Percentiles rank a stretch among this genome's conserved stretches.
phyloP scores from a whole-genome alignment of 2,329 filamentous ascomycete species.

The Furcasterigmium furcatum region DNA sequence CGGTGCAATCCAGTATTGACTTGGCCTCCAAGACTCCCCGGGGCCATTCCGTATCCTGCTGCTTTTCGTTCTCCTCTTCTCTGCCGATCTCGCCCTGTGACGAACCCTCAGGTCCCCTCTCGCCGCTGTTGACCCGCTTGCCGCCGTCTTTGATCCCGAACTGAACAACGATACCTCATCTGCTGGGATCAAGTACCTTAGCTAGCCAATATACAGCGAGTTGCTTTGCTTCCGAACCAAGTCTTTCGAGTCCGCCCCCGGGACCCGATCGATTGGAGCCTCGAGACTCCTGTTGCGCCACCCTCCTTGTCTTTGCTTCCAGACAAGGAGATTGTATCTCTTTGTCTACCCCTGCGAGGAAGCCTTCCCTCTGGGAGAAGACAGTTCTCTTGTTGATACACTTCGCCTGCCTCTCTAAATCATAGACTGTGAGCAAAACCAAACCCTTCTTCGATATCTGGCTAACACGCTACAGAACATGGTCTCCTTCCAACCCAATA shows the following conservation, averaged over 20 bases:
- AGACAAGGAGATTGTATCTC: not conserved
- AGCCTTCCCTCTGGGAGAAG: too few relatives aligned
- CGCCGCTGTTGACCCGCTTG: not conserved
- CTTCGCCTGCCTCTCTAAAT: too few relatives aligned
- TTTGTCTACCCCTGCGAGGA: not conserved
- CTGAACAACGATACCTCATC: not conserved
- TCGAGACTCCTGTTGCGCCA: not conserved
- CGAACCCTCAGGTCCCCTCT: not conserved
- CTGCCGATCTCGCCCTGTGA: not conserved
- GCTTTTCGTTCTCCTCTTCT: too few relatives aligned
- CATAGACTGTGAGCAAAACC: too few relatives aligned
- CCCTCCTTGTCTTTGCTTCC: not conserved
- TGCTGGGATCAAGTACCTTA: slow-evolving; percentile 26
- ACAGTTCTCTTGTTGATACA: too few relatives aligned
- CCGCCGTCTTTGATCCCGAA: not conserved
- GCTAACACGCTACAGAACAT: slow-evolving; percentile 19
- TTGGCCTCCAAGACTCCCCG: too few relatives aligned
- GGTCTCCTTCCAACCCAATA: slow-evolving; percentile 36
- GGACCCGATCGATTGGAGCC: not conserved
- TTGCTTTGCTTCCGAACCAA: slow-evolving; percentile 1
- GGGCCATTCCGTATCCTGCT: too few relatives aligned
- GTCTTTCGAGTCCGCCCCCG: not conserved
- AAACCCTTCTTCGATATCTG: too few relatives aligned
- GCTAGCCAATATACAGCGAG: slow-evolving; percentile 50
- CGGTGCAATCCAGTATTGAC: not conserved